phyloP scores from a whole-genome alignment of 176 grass and related monocot species.

The Oryza meridionalis region DNA sequence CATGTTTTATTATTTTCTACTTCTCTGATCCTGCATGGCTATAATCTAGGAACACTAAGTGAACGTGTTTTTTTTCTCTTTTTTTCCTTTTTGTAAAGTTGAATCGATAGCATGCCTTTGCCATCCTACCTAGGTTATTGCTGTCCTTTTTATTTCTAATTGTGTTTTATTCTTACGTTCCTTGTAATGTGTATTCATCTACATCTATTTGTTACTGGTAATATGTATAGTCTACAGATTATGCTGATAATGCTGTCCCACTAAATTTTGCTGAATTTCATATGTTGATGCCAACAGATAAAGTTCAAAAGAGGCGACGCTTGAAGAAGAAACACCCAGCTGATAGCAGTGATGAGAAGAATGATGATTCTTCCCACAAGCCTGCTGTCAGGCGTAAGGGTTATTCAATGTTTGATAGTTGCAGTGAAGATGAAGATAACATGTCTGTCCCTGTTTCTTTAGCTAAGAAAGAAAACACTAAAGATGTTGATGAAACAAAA shows the following conservation, averaged over 20 bases:
- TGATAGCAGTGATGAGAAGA: slow-evolving; percentile 44
- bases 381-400: slow-evolving; percentile 42
- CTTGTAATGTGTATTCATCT: background rate
- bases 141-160: background rate
- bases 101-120: no score
- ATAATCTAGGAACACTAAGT: background rate
- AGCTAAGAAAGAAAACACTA: slow-evolving; percentile 41
- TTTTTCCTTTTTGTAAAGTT: no score
- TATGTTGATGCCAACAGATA: slow-evolving; percentile 10
- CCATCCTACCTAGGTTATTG: no score
- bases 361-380: slow-evolving; percentile 42
- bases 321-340: slow-evolving; percentile 70
- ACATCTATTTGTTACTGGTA: background rate
- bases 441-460: slow-evolving; percentile 46
- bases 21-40: slow-evolving; percentile 10
- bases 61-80: background rate
- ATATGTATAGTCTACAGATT: background rate
- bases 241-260: background rate
- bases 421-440: slow-evolving; percentile 83
- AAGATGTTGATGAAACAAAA: slow-evolving; percentile 28
- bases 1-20: background rate
- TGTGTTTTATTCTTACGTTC: background rate
- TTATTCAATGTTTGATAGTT: slow-evolving; percentile 48
- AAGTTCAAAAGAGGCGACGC: slow-evolving; percentile 20
- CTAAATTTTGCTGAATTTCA: slow-evolving; percentile 23